Evolutionary conservation across 768 basidiomycete species (phyloP), one percentile per base, ranked within the genome.

Genomic region (Pleurotus sapidus): DNA sequence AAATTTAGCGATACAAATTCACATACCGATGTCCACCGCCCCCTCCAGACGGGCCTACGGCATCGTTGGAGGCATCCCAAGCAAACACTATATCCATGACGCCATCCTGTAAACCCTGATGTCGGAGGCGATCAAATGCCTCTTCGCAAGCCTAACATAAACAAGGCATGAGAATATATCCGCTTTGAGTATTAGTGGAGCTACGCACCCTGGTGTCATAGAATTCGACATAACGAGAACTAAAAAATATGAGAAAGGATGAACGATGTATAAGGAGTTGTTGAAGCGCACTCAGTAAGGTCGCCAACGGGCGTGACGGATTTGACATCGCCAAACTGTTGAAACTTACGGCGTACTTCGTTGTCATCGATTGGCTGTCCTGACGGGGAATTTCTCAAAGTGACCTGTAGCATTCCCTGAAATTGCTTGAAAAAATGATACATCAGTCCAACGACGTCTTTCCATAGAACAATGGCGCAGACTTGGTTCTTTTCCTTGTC

Each of bases 291-390:
- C 88, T 91, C 87, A 42, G 72, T 69, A 40, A 86, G 84, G 55
- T 86, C 85, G 55, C 77, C 82, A 1, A 84, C 81, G 2, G 86
- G 78, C 61, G 80, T 83, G 14, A 98, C 81, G 4, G 81, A 74
- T 70, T 96, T 96, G 56, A 99, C 86, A 64, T 96, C 93, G 12
- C 96, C 96, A 62, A 90, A 95, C 53, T 88, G 85, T 64, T 92
- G 87, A 67, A 96, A 93, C 69, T 90, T 88, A 51, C 89, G 82
- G 3, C 90, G 82, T 2, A 98, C 83, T 70, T 97, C 93, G 59
- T 84, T 84, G 59, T 95, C 93, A 62, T 93, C 88, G 56, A 95
- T 87, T 3, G 80, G 68, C 62, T 87, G 85, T 27, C 83, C 82
- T 2, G 84, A 78, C n/a, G 75, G 70, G 7, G 91, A 89, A 64